Percentiles rank a stretch among this genome's conserved stretches.
phyloP scores from a whole-genome alignment of 1,284 basidiomycete species.

The Cerioporus squamosus region DNA sequence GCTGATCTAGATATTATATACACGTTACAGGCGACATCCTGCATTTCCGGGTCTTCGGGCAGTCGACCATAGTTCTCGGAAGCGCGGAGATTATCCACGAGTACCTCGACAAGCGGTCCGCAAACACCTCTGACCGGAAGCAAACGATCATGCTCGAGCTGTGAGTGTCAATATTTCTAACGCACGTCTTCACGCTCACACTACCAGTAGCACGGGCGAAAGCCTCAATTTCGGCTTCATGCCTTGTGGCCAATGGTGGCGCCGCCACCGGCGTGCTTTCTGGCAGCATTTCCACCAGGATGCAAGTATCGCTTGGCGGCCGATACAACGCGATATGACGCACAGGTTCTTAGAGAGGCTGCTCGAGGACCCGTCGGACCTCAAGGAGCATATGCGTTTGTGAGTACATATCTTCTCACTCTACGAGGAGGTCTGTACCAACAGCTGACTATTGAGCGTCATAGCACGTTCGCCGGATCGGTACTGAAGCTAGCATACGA shows the following conservation, averaged over 20 bases:
- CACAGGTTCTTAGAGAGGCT: not conserved
- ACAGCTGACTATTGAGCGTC: too few relatives aligned
- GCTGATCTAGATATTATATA: not conserved
- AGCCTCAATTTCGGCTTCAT: conserved; percentile 4
- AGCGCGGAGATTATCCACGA: conserved; percentile 10
- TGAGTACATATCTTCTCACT: not conserved
- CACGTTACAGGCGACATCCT: conserved; percentile 23
- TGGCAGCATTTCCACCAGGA: conserved; percentile 7
- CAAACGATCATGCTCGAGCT: not conserved
- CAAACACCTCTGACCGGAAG: conserved; percentile 15
- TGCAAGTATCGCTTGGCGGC: not conserved
- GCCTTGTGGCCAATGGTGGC: conserved; percentile 7
- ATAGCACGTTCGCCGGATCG: conserved; percentile 4
- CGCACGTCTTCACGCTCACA: too few relatives aligned
- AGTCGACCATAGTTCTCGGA: conserved; percentile 26
- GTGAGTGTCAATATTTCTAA: not conserved
- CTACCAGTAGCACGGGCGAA: not conserved
- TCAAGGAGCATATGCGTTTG: conserved; percentile 10
- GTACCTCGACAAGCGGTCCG: conserved; percentile 15
- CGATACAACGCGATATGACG: not conserved
- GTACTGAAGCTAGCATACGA: conserved; percentile 22
- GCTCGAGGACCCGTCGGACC: not conserved
- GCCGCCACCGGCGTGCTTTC: conserved; percentile 2
- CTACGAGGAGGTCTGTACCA: too few relatives aligned
- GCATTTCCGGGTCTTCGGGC: conserved; percentile 28